phyloP scores from a whole-genome alignment of 163 green algal species.

The Scenedesmus sp. region DNA sequence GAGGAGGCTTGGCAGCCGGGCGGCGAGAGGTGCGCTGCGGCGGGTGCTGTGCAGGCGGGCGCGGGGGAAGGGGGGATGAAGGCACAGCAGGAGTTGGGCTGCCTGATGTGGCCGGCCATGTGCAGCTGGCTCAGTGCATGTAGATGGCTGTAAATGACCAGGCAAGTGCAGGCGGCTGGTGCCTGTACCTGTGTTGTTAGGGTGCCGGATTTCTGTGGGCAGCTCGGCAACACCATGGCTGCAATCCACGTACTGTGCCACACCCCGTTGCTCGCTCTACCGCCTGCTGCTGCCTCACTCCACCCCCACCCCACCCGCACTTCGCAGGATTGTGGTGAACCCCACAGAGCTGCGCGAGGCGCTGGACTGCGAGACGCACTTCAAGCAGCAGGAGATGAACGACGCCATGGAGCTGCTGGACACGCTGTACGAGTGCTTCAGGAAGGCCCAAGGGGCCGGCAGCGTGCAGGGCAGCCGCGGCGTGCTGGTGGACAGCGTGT shows the following conservation, averaged over 20 bases:
- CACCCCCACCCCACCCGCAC: background rate
- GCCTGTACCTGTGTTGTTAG: too few species aligned
- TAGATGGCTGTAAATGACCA: too few species aligned
- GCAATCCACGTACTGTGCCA: background rate
- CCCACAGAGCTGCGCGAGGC: conserved; percentile 75
- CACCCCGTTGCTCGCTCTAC: background rate
- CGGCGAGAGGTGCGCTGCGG: conserved; percentile 4
- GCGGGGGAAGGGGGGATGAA: too few species aligned
- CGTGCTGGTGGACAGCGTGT: conserved; percentile 62
- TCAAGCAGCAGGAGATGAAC: conserved; percentile 80
- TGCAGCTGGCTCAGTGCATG: too few species aligned
- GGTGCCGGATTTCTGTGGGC: too few species aligned
- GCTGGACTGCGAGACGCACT: conserved; percentile 61
- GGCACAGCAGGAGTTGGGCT: background rate
- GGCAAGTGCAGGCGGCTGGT: background rate
- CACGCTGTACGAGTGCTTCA: conserved; percentile 66
- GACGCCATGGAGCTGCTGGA: conserved; percentile 81
- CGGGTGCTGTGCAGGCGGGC: background rate
- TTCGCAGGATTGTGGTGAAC: conserved; percentile 55
- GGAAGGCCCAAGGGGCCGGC: background rate
- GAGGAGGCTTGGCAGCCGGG: conserved; percentile 34
- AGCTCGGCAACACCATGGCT: too few species aligned
- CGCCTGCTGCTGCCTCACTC: background rate
- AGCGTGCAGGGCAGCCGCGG: conserved; percentile 2
- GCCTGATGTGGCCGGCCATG: background rate